Base-by-base conservation (phyloP, 2,329 filamentous ascomycete species). In the Rutstroemia sp. region DNA sequence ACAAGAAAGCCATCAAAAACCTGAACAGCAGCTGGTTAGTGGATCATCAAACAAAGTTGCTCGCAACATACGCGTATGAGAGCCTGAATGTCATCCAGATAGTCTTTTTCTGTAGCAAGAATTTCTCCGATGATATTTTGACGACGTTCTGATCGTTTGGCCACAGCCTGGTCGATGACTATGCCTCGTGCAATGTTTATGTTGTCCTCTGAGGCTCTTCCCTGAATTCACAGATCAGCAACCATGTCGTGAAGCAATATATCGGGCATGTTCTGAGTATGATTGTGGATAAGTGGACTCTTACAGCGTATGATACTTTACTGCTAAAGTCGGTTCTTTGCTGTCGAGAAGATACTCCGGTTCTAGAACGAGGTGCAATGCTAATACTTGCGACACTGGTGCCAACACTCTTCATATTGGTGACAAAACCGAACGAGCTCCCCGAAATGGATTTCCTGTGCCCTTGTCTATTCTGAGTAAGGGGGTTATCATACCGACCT, bases 21-120 rank as follows among this genome's bases (percentile, higher is more conserved):
- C 87, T 90, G 62, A 8, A 7, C 14, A 10, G 39, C 38, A 64
- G 75, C 75, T 52, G 75, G 73, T 72, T 67, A 81, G 90, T 89
- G 71, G 91, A 88, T 67, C 86, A 84, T 58, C 95, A 74, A 60
- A 63, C 17, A 4, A 34, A 48, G 65, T 74, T 73, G 53, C 73
- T 73, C 39, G 19, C 8, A 73, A 66, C 83, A 68, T 74, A 92
- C 92, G 72, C 95, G 91, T 69, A 88, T 87, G 58, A 97, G 76
- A 62, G 94, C 90, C 64, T 89, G 89, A 57, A 97, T 72, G 65
- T 96, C 92, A 16, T 86, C 83, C 64, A 97, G 85, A 69, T 97
- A 97, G 65, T 86, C 83, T 68, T 94, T 88, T 70, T 97, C 94
- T 0, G 92, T 95, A 56, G 75, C 80, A 59, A 96, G 83, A 51